Evolutionary conservation across 1,284 basidiomycete species (phyloP).

Genomic region (Ceratobasidium sp.): DNA sequence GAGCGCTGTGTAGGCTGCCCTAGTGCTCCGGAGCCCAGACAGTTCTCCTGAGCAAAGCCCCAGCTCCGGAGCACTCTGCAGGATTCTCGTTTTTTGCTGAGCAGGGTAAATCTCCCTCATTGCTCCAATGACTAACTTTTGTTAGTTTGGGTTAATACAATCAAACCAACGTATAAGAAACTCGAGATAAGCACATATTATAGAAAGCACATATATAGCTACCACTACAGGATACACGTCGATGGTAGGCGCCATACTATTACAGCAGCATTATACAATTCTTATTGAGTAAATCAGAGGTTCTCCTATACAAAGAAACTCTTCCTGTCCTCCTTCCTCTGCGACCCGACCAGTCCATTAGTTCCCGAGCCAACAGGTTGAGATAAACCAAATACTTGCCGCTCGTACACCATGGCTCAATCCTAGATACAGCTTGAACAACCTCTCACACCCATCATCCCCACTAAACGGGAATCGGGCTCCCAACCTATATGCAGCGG

Average conservation of each 20-base stretch:
- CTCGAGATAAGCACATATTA: no score
- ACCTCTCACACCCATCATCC: slow-evolving; percentile 48
- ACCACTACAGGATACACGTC: background rate
- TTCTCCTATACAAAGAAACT: slow-evolving; percentile 45
- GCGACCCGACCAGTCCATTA: background rate
- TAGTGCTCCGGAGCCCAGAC: no score
- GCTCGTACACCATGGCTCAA: slow-evolving; percentile 51
- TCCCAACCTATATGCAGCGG: slow-evolving; percentile 64
- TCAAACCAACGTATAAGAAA: no score
- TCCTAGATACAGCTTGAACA: slow-evolving; percentile 58
- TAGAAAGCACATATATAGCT: no score
- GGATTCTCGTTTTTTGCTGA: no score
- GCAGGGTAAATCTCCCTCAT: no score
- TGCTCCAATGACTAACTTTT: no score
- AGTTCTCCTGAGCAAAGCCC: no score
- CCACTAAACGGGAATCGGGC: slow-evolving; percentile 55
- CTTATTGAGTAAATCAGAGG: background rate
- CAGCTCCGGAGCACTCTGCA: no score
- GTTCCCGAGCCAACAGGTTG: background rate
- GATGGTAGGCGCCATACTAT: background rate
- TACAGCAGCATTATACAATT: background rate
- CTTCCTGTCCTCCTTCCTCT: slow-evolving; percentile 47
- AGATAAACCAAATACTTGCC: slow-evolving; percentile 44
- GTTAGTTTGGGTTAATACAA: no score
- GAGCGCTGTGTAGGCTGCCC: no score